phyloP scores from a whole-genome alignment of 2,329 filamentous ascomycete genomes.

The Cladophialophora bantiana region DNA sequence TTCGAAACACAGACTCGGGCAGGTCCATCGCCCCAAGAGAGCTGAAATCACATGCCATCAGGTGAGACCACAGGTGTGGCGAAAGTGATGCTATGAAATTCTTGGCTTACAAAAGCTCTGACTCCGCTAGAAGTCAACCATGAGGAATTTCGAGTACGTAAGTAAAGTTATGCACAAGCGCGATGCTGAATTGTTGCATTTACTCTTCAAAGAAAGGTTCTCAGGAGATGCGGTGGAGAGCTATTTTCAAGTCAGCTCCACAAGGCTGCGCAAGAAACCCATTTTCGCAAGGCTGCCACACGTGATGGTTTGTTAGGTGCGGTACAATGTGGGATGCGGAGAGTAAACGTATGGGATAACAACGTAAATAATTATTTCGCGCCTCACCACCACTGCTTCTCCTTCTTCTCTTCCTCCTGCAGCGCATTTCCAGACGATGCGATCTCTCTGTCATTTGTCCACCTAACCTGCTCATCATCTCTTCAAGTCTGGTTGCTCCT shows the following conservation, averaged over 20 bases:
- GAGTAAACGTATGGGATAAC: neutral
- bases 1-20: too few relatives aligned
- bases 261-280: neutral
- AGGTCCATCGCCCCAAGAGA: too few relatives aligned
- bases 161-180: too few relatives aligned
- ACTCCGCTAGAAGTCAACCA: too few relatives aligned
- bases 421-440: neutral
- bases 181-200: too few relatives aligned
- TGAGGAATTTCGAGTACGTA: too few relatives aligned
- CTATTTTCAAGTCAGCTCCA: neutral
- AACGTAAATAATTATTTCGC: neutral
- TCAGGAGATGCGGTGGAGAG: too few relatives aligned
- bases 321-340: constrained; percentile 6
- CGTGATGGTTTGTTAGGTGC: neutral
- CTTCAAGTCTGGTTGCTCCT: neutral
- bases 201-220: too few relatives aligned
- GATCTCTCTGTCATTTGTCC: neutral
- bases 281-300: constrained; percentile 1
- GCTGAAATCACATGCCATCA: too few relatives aligned
- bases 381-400: neutral
- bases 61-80: too few relatives aligned
- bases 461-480: neutral
- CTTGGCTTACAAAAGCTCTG: too few relatives aligned
- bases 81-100: too few relatives aligned
- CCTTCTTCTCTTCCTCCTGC: neutral